phyloP scores from a whole-genome alignment of 129 eudicot species.

The Sambucus nigra region DNA sequence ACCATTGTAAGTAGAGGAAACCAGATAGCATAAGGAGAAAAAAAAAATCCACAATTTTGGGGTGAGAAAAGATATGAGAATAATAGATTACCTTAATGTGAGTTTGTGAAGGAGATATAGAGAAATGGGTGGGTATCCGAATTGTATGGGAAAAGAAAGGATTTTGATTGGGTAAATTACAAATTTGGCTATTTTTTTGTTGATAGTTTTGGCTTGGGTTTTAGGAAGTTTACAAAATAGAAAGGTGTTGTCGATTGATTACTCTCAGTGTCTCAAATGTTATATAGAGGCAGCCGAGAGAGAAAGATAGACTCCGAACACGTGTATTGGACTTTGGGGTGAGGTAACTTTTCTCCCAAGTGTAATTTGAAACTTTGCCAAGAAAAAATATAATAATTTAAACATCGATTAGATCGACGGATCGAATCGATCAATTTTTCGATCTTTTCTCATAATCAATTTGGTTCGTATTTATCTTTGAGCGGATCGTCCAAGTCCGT shows the following conservation, averaged over 20 bases:
- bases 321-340: slow-evolving; percentile 24
- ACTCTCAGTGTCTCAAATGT: no score
- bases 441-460: no score
- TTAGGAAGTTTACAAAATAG: not conserved
- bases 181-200: not conserved
- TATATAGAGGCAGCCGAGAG: slow-evolving; percentile 6
- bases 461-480: no score
- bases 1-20: not conserved
- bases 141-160: not conserved
- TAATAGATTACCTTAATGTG: not conserved
- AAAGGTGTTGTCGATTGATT: no score
- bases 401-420: no score
- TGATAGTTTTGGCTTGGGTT: not conserved
- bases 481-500: no score
- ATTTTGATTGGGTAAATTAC: not conserved
- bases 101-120: not conserved
- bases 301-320: slow-evolving; percentile 5
- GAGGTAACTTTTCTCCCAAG: not conserved
- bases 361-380: not conserved
- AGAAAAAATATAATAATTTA: no score
- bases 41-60: not conserved
- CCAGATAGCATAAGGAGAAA: not conserved
- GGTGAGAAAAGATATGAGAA: not conserved
- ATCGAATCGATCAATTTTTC: no score
- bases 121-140: not conserved